Evolutionary conservation across 306 rosid genomes (phyloP).

Genomic region (Rosa rugosa): DNA sequence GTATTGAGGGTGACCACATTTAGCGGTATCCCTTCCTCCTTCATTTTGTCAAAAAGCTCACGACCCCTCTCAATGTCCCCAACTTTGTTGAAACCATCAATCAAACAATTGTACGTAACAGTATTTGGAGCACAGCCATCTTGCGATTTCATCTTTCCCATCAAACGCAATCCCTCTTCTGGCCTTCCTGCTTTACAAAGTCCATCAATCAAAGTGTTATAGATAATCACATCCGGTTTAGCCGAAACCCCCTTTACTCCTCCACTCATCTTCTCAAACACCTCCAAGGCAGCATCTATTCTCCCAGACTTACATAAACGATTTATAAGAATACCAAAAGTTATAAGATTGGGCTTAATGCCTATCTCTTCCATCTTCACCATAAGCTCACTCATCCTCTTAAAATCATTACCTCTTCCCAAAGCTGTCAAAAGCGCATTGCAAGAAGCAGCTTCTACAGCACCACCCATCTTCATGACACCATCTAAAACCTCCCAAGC

Average conservation of each 20-base stretch:
- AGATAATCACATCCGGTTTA: constrained; percentile 59
- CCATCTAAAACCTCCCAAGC: constrained; percentile 67
- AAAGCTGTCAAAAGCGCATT: constrained; percentile 70
- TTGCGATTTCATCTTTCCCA: constrained; percentile 60
- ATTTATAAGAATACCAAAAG: constrained; percentile 63
- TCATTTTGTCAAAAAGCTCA: constrained; percentile 58
- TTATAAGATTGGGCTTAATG: constrained; percentile 51
- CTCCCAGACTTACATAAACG: constrained; percentile 67
- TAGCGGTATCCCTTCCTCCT: constrained; percentile 43
- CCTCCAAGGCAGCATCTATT: constrained; percentile 61
- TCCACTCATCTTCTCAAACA: constrained; percentile 54
- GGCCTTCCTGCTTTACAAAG: constrained; percentile 84
- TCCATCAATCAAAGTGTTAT: constrained; percentile 75
- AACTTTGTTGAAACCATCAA: constrained; percentile 62
- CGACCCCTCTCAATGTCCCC: constrained; percentile 57
- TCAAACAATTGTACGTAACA: constrained; percentile 72
- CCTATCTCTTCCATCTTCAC: constrained; percentile 60
- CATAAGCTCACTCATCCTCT: constrained; percentile 61
- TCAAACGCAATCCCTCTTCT: constrained; percentile 61
- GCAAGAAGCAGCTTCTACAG: constrained; percentile 54
- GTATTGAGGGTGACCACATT: constrained; percentile 67
- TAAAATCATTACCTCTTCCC: constrained; percentile 42
- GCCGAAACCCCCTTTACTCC: constrained; percentile 31
- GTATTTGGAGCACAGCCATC: constrained; percentile 42
- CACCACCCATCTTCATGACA: constrained; percentile 51